Percentiles rank a stretch among this genome's conserved stretches.
Evolutionary conservation across 2,329 filamentous ascomycete genomes (phyloP).

Genomic region (Scedosporium minutisporum): DNA sequence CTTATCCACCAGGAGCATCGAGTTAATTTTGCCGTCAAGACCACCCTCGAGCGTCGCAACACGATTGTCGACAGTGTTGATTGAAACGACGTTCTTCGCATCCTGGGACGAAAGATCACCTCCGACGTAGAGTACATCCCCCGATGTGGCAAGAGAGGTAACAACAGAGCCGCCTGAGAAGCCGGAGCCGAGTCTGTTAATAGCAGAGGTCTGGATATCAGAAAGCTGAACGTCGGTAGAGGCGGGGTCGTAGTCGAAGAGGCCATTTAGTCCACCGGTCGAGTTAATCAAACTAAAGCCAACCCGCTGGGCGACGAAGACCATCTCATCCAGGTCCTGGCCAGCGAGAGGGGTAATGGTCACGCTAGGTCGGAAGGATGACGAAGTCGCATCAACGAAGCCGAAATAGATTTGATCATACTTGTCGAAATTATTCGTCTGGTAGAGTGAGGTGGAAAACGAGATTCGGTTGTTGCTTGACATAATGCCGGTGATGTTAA

Average conservation of each 20-base stretch:
- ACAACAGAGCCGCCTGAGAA: constrained; percentile 61
- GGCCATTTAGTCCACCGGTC: constrained; percentile 73
- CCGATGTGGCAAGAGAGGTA: constrained; percentile 54
- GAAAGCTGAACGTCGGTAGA: constrained; percentile 41
- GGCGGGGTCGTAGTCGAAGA: constrained; percentile 77
- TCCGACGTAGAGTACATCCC: constrained; percentile 62
- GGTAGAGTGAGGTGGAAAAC: constrained; percentile 58
- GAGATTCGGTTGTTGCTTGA: constrained; percentile 35
- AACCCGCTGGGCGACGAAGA: constrained; percentile 82
- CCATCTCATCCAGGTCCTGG: constrained; percentile 52
- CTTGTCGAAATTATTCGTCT: constrained; percentile 95
- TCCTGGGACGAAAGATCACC: constrained; percentile 70
- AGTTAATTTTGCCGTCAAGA: constrained; percentile 67
- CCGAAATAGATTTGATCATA: constrained; percentile 89
- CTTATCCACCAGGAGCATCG: constrained; percentile 57
- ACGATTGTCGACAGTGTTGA: constrained; percentile 53
- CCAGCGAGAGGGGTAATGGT: constrained; percentile 62
- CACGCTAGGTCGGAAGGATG: constrained; percentile 68
- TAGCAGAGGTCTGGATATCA: constrained; percentile 60
- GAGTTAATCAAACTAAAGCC: constrained; percentile 66
- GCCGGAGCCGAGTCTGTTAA: constrained; percentile 65
- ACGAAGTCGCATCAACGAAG: constrained; percentile 64
- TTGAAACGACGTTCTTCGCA: constrained; percentile 67
- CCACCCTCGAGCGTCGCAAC: constrained; percentile 59
- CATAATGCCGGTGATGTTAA: constrained; percentile 71